Evolutionary conservation across 2,329 filamentous ascomycete species (phyloP), one percentile per base, ranked within the genome.

Genomic region (Colletotrichum zoysiae): DNA sequence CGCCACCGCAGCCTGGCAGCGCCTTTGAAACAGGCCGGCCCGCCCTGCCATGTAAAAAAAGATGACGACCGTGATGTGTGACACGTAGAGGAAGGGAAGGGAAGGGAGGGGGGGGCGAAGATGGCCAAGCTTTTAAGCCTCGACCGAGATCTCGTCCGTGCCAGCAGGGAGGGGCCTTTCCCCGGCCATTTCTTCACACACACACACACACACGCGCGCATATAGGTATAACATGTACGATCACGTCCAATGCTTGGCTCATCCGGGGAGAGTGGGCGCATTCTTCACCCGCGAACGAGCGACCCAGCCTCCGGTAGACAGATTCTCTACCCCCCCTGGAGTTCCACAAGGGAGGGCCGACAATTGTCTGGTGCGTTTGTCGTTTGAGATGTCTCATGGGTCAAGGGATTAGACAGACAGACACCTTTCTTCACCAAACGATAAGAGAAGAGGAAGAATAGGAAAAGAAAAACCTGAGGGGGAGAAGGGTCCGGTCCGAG

Each of bases 321-420:
- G 30, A 18, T 42, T 16, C 40, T 11, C 40, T 14, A 42, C 6
- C 40, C 12, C 9, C 9, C 14, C 58, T 46, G 16, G 58, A 53
- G 44, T 55, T 14, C 58, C 53, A 58, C 46, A 68, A 30, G 44
- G 46, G 30, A 44, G 42, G 42, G 16, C 20, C 57, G 44, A 62
- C 48, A 66, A 40, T 48, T 58, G 67, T 8, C 70, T 73, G 67
- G 70, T 42, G 67, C 70, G 60, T 20, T 38, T 30, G 58, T 42
- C 23, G 70, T 73, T 70, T 61, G 59, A 73, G 70, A 38, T 61
- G 40, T 35, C 40, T 62, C 70, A 73, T 70, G 70, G 67, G 61
- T 42, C 65, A 71, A 60, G 63, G 69, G 18, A 42, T 30, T 46
- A 50, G 65, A 9, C 20, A 50, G 65, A 9, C 20, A 46, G 11